phyloP scores from a whole-genome alignment of 2,329 filamentous ascomycete genomes.

The Epichloe gansuensis region DNA sequence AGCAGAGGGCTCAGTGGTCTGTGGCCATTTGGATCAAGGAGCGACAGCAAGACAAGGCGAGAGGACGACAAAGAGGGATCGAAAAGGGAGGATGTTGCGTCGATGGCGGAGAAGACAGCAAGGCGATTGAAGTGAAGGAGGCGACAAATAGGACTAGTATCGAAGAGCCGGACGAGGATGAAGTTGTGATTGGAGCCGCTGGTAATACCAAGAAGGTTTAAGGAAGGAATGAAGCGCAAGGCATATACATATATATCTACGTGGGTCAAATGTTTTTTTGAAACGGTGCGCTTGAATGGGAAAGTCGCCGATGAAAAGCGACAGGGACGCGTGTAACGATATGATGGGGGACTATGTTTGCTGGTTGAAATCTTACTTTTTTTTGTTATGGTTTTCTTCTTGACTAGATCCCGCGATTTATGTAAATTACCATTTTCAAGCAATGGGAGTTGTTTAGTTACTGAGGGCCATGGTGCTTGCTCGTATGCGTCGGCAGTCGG shows the following conservation, averaged over 20 bases:
- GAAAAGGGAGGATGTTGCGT: constrained; percentile 9
- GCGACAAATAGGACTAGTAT: constrained; percentile 43
- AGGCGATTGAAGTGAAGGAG: constrained; percentile 39
- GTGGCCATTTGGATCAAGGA: constrained; percentile 42
- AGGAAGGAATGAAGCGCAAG: not conserved
- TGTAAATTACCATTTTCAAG: constrained; percentile 6
- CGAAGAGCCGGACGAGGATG: constrained; percentile 45
- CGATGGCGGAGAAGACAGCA: constrained; percentile 19
- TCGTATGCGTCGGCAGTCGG: not conserved
- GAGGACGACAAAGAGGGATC: constrained; percentile 18
- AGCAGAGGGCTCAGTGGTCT: constrained; percentile 36
- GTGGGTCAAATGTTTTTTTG: not conserved
- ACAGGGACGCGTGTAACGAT: constrained; percentile 1
- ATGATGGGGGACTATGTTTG: not conserved
- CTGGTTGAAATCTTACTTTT: not conserved
- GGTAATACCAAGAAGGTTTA: not conserved
- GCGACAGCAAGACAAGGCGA: constrained; percentile 16
- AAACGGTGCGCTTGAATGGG: not conserved
- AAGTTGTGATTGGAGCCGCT: constrained; percentile 24
- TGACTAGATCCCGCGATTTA: not conserved
- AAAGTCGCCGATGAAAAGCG: not conserved
- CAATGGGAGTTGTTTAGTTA: not conserved
- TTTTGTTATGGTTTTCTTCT: not conserved
- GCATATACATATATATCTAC: not conserved
- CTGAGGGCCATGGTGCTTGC: too few species aligned